phyloP scores from a whole-genome alignment of 257 asterid genomes.

The Leptodermis oblonga region DNA sequence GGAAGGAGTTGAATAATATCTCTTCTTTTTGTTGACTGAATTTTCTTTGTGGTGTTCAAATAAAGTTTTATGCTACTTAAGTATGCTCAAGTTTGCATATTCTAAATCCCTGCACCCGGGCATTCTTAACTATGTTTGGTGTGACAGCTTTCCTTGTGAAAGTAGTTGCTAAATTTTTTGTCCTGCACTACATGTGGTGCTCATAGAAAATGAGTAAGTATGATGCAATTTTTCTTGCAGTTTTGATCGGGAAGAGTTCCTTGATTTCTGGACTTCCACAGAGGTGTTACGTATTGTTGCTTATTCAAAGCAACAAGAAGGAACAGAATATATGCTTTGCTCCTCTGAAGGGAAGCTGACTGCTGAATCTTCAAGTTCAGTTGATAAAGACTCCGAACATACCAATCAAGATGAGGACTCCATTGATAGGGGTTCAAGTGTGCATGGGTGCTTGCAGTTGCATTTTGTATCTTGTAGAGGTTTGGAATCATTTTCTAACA shows the following conservation, averaged over 20 bases:
- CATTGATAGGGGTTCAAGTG: constrained; percentile 32
- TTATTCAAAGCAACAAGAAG: constrained; percentile 34
- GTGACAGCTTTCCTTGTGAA: neutral
- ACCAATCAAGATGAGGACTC: constrained; percentile 31
- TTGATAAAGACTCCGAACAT: constrained; percentile 21
- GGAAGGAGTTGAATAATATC: too few species aligned
- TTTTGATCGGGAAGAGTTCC: constrained; percentile 48
- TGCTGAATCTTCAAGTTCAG: constrained; percentile 33
- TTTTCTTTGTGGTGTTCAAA: neutral
- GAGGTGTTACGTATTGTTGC: constrained; percentile 50
- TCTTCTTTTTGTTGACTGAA: neutral
- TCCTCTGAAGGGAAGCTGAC: constrained; percentile 31
- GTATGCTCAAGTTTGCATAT: neutral
- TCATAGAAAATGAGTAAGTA: neutral
- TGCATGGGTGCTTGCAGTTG: constrained; percentile 49
- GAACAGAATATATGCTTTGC: constrained; percentile 40
- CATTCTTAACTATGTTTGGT: neutral
- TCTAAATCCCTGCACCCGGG: neutral
- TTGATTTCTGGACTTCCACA: constrained; percentile 52
- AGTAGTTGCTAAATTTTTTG: neutral
- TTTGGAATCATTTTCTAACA: constrained; percentile 28
- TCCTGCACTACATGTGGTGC: neutral
- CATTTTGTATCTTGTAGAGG: constrained; percentile 50
- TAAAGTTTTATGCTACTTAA: neutral
- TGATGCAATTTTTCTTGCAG: constrained; percentile 36